Evolutionary conservation across 768 basidiomycete genomes (phyloP), one percentile per base, ranked within the genome.

Genomic region (Russula sp.): DNA sequence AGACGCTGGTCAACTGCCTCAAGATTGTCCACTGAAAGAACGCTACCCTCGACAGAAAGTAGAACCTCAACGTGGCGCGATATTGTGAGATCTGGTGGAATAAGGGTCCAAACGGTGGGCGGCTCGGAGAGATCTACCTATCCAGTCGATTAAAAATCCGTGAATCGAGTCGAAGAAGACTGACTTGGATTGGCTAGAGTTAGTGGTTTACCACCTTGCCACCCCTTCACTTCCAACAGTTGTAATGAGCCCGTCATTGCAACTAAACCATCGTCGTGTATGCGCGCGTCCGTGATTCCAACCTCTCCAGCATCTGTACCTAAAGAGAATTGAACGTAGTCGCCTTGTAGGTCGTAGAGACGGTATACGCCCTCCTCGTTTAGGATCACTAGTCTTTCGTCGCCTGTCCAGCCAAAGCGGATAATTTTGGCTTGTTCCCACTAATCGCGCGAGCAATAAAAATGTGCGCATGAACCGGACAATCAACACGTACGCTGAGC

Each of bases 331-430:
- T 98, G 94, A 63, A 83, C 78, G 72, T 94, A 97, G 69, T 90
- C 89, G 61, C 88, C 87, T 74, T 92, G 88, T 38, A 92, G 77
- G 76, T 93, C 89, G 71, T 98, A 98, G 28, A 98, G 70, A 52
- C 97, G 82, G 75, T 97, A 99, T 7, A 83, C 81, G 28, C 96
- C 95, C 70, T 98, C 94, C 75, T 96, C 94, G 71, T 94, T 92
- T 44, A 98, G 76, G 16, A 98, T 83, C 0, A 88, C 84, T 40
- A 99, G 80, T 44, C 85, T 81, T 72, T 95, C 92, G 70, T 91
- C 86, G n/a, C 76, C 72, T 0, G 89, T 89, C 91, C 91, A 93
- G 24, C 92, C 92, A 69, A 92, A 89, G 50, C 84, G 82, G 58
- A 94, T 76, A 49, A 97, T 87, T 70, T 83, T 89, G 60, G 85